Evolutionary conservation across 139 green algal species (phyloP).

Genomic region (Astrephomene gubernaculifera): DNA sequence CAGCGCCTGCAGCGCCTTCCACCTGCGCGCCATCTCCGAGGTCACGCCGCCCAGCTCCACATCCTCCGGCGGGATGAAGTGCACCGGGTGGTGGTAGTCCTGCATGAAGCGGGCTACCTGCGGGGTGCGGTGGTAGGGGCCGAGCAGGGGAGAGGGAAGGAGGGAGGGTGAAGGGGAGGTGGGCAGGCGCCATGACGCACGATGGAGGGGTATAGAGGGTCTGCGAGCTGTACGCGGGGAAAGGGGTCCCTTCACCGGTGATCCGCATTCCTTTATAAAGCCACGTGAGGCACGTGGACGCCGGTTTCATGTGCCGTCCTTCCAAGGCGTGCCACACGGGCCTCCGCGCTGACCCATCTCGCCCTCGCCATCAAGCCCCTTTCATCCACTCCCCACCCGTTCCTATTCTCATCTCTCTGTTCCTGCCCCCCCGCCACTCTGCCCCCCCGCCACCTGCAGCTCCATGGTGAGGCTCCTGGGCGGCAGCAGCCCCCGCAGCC

Average conservation of each 20-base stretch:
- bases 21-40: slow-evolving; percentile 29
- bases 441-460: slow-evolving; percentile 65
- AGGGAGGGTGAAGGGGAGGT: neutral
- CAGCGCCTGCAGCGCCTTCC: slow-evolving; percentile 74
- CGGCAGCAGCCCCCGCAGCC: slow-evolving; percentile 90
- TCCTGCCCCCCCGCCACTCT: neutral
- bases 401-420: no score
- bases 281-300: no score
- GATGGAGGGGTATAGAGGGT: no score
- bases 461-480: slow-evolving; percentile 70
- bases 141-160: neutral
- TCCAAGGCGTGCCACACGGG: no score
- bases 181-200: neutral
- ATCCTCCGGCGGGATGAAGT: slow-evolving; percentile 38
- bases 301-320: no score
- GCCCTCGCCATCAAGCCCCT: neutral
- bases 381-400: neutral
- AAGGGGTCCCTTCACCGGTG: no score
- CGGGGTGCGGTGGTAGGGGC: neutral
- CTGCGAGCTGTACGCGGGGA: no score
- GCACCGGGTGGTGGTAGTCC: slow-evolving; percentile 24
- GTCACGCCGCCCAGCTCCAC: slow-evolving; percentile 36
- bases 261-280: no score
- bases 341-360: neutral
- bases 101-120: slow-evolving; percentile 41